Base-by-base conservation (phyloP, 208 protist species). In the Vickermania spadyakhi region DNA sequence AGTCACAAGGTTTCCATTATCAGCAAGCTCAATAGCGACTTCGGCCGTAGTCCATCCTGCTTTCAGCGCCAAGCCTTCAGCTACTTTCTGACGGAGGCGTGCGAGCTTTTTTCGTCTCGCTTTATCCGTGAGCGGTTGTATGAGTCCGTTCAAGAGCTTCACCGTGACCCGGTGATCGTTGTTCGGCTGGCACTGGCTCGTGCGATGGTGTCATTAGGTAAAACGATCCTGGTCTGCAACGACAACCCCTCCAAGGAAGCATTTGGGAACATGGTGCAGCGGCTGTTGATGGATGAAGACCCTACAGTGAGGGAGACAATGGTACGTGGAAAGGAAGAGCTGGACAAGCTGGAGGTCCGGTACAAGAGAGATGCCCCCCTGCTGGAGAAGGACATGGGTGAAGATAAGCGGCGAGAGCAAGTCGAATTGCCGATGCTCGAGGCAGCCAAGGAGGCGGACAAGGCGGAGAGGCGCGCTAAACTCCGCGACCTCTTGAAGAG, bases 371-470 rank as follows among this genome's bases (percentile, higher is more conserved):
- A 72, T 27, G 36, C 54, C 0, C 30, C 59, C 0, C 64, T 52
- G 23, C 29, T 42, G 0, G 68, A 79, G 28, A 68, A 79, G 14
- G 75, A 81, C 31, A 80, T 81, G 58, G 62, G 45, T 31, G 73
- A 81, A 50, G 85, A 95, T 67, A 56, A 62, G 31, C 62, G 72
- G 25, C 80, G 84, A 2, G 89, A 92, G 67, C 70, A 77, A 61
- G 63, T 70, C 3, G 85, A 95, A 59, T 69, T 82, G 50, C 56
- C 70, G 2, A 76, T 95, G 70, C 60, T 95, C 4, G 85, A 95
- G 54, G 60, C 82, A 30, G 85, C 89, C 2, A 95, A 95, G 68
- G 89, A 95, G 56, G 84, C 66, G 2, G 89, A 95, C 59, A 95
- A 93, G 68, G 84, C 81, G 0, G 85, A 92, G 60, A 77, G 89